Evolutionary conservation across 2,329 filamentous ascomycete species (phyloP).

Genomic region (Neonectria coccinea): DNA sequence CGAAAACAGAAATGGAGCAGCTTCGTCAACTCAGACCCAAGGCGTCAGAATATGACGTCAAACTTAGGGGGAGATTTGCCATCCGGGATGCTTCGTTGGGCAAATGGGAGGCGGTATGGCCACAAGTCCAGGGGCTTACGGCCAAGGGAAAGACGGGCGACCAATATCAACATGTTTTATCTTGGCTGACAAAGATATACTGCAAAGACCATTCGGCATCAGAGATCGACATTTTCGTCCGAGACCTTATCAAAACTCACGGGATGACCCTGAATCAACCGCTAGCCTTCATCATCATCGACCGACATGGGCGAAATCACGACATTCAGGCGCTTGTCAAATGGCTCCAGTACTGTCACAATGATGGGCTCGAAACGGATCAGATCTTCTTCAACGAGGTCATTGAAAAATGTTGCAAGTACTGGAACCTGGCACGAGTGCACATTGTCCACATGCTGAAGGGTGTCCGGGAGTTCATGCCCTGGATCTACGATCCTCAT

Average conservation of each 20-base stretch:
- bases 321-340: constrained; percentile 44
- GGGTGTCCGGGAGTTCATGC: constrained; percentile 43
- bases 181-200: constrained; percentile 51
- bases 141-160: constrained; percentile 29
- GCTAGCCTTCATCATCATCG: constrained; percentile 48
- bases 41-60: constrained; percentile 39
- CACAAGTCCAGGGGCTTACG: constrained; percentile 40
- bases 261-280: constrained; percentile 44
- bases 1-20: constrained; percentile 40
- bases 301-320: constrained; percentile 47
- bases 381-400: constrained; percentile 47
- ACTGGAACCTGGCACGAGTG: constrained; percentile 47
- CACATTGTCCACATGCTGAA: constrained; percentile 44
- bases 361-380: constrained; percentile 45
- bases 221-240: constrained; percentile 48
- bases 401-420: constrained; percentile 47
- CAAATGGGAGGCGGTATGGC: constrained; percentile 43
- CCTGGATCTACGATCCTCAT: constrained; percentile 40
- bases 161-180: constrained; percentile 45
- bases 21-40: constrained; percentile 39
- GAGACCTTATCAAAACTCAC: constrained; percentile 42
- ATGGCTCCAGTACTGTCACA: constrained; percentile 51
- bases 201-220: constrained; percentile 40
- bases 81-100: constrained; percentile 45
- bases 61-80: constrained; percentile 45